Evolutionary conservation across 805 yeast species (phyloP).

Genomic region (Candida ulmi): DNA sequence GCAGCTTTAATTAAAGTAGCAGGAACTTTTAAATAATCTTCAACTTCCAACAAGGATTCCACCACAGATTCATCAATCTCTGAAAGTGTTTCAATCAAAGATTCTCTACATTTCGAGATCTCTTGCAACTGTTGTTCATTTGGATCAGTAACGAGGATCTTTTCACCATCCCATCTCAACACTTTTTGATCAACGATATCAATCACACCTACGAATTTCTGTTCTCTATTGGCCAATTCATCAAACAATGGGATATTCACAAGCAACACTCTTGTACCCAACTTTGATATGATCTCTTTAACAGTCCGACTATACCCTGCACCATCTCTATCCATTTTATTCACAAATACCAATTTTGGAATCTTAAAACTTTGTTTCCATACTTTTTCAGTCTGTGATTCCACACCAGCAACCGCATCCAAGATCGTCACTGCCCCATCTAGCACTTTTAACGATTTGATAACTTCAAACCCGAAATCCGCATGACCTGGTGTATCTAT

Average conservation of each 20-base stretch:
- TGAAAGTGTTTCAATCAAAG: constrained; percentile 77
- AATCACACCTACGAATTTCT: constrained; percentile 59
- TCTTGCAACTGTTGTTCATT: constrained; percentile 39
- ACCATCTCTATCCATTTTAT: constrained; percentile 95
- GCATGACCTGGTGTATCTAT: constrained; percentile 99
- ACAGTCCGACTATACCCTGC: constrained; percentile 92
- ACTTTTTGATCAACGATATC: constrained; percentile 66
- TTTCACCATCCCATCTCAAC: constrained; percentile 46
- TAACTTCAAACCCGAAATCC: constrained; percentile 93
- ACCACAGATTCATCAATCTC: constrained; percentile 76
- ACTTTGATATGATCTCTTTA: constrained; percentile 69
- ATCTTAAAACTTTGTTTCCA: constrained; percentile 83
- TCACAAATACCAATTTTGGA: constrained; percentile 77
- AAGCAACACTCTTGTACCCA: constrained; percentile 68
- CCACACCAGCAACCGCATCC: constrained; percentile 97
- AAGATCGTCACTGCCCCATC: constrained; percentile 93
- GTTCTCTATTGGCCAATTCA: constrained; percentile 31
- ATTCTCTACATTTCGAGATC: constrained; percentile 54
- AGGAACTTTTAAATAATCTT: constrained; percentile 66
- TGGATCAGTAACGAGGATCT: constrained; percentile 42
- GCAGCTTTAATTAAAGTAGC: constrained; percentile 48
- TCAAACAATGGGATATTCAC: constrained; percentile 75
- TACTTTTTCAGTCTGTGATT: constrained; percentile 95
- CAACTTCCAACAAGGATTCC: constrained; percentile 71
- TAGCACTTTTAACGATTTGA: constrained; percentile 78